Evolutionary conservation across 2,329 filamentous ascomycete genomes (phyloP), one percentile per base, ranked within the genome.

Genomic region (Mollisiaceae sp.): DNA sequence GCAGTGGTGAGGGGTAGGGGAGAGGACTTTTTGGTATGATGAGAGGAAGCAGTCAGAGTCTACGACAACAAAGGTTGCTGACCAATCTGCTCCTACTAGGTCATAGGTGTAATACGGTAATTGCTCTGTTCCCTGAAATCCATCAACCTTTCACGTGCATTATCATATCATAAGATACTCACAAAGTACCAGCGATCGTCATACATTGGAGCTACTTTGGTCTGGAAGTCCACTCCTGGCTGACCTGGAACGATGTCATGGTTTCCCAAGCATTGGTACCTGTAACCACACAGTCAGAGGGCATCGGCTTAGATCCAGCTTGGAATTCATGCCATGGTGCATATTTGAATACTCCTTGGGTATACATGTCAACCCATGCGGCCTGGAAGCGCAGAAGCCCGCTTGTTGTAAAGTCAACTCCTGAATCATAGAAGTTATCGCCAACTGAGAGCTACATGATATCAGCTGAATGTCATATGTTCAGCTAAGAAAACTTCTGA

Each of bases 381-480:
- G 69, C 67, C 35, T 72, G 65, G 60, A 72, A 72, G n/a, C 72
- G 67, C 41, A 69, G 64, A 56, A 74, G 67, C 14, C 71, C 71
- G 2, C 66, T 66, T 1, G 72, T 68, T 9, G 69, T 70, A 58
- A 74, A 74, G 63, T 71, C 71, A 27, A 74, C 64, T 15, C 70
- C 72, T 35, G 71, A 73, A 27, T 72, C 70, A 54, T 74, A 74
- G 63, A 74, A 74, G 43, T 72, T 74, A 60, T 74, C 72, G 22
- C 72, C 72, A 24, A 73, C 71, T 1, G 72, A 73, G 2, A 72
- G 27, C 60, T 62, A 27, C 18, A n/a, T n/a, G 15, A 22, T 54
- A 52, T 61, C 36, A 61, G 59, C 22, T 41, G 38, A 41, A 41
- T 41, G 11, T 41, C 38, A 32, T 6, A 32, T 32, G 27, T 32